Base-by-base conservation (phyloP, 352 stramenopile species). In the Nothophytophthora sp. region DNA sequence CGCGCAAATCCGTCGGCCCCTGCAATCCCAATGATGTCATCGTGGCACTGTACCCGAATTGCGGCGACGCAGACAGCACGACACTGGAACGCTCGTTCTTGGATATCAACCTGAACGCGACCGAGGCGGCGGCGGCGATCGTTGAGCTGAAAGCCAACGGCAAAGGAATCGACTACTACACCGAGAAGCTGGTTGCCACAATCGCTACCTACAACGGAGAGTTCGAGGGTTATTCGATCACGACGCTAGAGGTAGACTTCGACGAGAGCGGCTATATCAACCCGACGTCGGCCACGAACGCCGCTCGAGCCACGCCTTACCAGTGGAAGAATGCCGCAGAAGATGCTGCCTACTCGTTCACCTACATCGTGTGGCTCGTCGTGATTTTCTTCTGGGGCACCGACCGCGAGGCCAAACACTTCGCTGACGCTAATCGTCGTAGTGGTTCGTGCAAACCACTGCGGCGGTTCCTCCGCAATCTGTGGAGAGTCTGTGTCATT, bases 151-250 rank as follows among this genome's bases (percentile, higher is more conserved):
- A 73, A 24, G 16, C 35, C 0, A 47, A n/a, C 6, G 59, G 63
- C 28, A 41, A 34, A 8, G 73, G 67, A 59, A 41, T 74, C 29
- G 48, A 63, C 19, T 50, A 54, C 34, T 55, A 52, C 3, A 66
- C 52, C 2, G 37, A 67, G 11, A 40, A 56, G 38, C 67, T 77
- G 22, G 8, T 48, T n/a, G 52, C 70, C 37, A 72, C 53, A 1
- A 43, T 77, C 24, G 57, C 68, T 2, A 67, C 49, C 1, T 77
- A 74, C 63, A 73, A 77, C 27, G 67, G 67, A 19, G 63, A 77
- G 24, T 28, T 77, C 3, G 32, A 74, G 19, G 44, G 49, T 9
- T 72, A 70, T 25, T 48, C 50, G 1, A 44, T 70, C 30, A 73
- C 63, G 3, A 18, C 60, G 22, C 44, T 74, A 13, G 22, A 13